Evolutionary conservation across 257 asterid genomes (phyloP).

Genomic region (Prunella vulgaris): DNA sequence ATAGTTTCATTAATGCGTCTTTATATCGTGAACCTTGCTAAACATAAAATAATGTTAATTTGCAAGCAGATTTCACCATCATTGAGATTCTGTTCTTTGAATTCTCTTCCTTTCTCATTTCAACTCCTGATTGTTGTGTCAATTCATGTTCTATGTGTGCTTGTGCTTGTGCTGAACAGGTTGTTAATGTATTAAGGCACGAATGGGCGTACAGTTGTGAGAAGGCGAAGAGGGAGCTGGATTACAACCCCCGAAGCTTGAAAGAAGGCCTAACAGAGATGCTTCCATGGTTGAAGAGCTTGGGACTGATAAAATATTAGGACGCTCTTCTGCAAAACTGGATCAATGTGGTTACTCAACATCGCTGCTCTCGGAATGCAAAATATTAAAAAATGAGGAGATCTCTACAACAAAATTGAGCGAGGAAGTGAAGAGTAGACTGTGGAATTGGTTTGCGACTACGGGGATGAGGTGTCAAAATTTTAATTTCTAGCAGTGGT

Average conservation of each 20-base stretch:
- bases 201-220: conserved; percentile 86
- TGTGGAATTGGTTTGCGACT: no score
- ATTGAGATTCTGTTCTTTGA: background rate
- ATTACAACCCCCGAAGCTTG: conserved; percentile 73
- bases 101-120: background rate
- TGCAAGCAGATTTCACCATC: background rate
- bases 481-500: no score
- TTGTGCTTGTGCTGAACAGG: conserved; percentile 36
- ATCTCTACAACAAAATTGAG: no score
- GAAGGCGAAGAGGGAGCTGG: conserved; percentile 80
- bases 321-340: background rate
- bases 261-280: conserved; percentile 73
- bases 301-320: conserved; percentile 60
- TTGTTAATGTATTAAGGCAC: conserved; percentile 57
- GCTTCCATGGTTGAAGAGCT: conserved; percentile 81
- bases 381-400: no score
- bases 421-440: no score
- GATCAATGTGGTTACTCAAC: background rate
- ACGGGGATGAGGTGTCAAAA: no score
- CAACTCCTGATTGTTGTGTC: background rate
- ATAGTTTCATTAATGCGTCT: background rate
- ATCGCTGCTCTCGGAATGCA: no score
- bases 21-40: background rate
- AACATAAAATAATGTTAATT: background rate
- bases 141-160: background rate